Percentiles rank a stretch among this genome's conserved stretches.
Conservation (phyloP, 164 flowering plant genomes). For the Tetrastigma voinierianum region DNA sequence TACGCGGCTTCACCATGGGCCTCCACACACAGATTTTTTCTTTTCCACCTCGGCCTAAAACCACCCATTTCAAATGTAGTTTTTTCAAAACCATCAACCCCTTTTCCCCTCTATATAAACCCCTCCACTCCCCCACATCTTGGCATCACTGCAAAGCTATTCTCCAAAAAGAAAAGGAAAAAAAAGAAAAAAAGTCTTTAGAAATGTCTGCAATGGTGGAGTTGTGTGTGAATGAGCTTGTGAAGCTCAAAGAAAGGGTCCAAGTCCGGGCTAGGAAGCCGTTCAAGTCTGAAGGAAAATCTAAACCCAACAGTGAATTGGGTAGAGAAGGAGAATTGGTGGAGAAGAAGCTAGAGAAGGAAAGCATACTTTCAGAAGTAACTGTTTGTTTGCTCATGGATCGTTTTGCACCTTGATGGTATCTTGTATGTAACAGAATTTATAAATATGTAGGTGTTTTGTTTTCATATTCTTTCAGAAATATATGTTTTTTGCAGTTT, state of each 20-base stretch:
- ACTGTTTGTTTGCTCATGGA: conserved; percentile 62
- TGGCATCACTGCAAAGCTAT: not conserved
- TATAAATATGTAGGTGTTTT: too few species aligned
- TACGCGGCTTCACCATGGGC: not conserved
- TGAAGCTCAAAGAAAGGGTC: conserved; percentile 32
- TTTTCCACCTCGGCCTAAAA: not conserved
- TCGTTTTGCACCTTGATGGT: conserved; percentile 52
- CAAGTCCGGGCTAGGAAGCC: conserved; percentile 19
- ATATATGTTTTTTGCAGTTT: not conserved
- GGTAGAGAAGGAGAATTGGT: conserved; percentile 2
- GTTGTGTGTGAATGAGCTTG: conserved; percentile 34
- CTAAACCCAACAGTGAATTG: not conserved
- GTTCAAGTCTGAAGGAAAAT: conserved; percentile 1
- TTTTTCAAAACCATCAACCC: not conserved
- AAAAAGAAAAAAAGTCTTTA: not conserved
- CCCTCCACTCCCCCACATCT: not conserved
- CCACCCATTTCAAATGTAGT: not conserved
- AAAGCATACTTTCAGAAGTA: conserved; percentile 36
- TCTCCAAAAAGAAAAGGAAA: not conserved
- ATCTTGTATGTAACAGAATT: too few species aligned
- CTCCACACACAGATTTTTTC: conserved; percentile 13
- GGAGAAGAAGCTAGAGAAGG: conserved; percentile 16
- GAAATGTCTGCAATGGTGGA: conserved; percentile 48
- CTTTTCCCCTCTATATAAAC: conserved; percentile 11
- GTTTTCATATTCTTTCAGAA: too few species aligned